phyloP scores from a whole-genome alignment of 179 eudicot genomes.

The Drosera spatulata region DNA sequence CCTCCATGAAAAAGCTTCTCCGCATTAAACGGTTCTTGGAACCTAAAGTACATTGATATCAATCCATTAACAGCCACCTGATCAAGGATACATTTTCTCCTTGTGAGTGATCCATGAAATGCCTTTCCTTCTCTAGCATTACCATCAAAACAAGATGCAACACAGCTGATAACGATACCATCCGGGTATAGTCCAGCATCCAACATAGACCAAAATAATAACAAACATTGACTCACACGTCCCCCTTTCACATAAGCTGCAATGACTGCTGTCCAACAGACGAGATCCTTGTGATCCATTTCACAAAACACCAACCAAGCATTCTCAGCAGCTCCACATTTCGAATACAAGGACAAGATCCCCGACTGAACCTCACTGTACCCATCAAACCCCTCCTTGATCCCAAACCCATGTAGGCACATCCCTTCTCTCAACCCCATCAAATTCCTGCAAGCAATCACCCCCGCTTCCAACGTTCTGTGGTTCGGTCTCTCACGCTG shows the following conservation, averaged over 20 bases:
- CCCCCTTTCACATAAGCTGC: conserved; percentile 46
- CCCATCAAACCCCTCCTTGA: conserved; percentile 39
- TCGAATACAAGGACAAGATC: conserved; percentile 61
- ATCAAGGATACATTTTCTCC: conserved; percentile 26
- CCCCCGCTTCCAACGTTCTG: conserved; percentile 67
- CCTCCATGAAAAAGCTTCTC: conserved; percentile 39
- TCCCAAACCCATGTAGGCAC: conserved; percentile 49
- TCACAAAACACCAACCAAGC: conserved; percentile 37
- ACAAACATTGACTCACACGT: conserved; percentile 22
- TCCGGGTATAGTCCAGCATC: conserved; percentile 42
- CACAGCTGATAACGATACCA: conserved; percentile 50
- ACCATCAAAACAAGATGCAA: conserved; percentile 46
- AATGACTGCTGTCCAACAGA: conserved; percentile 61
- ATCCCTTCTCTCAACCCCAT: conserved; percentile 42
- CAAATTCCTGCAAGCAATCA: conserved; percentile 60
- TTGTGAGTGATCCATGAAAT: conserved; percentile 50
- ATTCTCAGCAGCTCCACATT: conserved; percentile 45
- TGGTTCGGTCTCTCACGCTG: conserved; percentile 43
- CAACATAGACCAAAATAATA: conserved; percentile 42
- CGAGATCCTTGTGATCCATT: conserved; percentile 39
- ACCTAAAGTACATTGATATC: conserved; percentile 63
- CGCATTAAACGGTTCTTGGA: conserved; percentile 29
- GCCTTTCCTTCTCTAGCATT: conserved; percentile 46
- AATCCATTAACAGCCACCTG: conserved; percentile 35
- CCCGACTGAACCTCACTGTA: conserved; percentile 40